These are phyloP conservation scores for Ettlia oleoabundans DNA, from an alignment of 139 green algal species.

Conservation along the genomic window DNA sequence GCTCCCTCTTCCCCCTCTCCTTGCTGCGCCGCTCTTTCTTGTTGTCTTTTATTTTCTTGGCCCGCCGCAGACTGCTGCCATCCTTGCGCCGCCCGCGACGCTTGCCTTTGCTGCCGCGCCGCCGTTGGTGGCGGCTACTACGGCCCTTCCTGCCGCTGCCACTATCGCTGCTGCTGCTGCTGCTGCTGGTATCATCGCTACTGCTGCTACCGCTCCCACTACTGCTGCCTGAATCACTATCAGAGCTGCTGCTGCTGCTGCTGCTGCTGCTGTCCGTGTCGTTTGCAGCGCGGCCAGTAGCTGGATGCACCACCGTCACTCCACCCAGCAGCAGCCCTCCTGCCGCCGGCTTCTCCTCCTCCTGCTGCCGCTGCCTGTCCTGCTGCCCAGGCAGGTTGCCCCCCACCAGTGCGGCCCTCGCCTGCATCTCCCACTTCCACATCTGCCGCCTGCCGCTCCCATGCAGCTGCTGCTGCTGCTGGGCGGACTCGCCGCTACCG, in stretches of 20 bases:
- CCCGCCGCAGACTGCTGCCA: background rate
- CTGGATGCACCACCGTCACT: constrained; percentile 1
- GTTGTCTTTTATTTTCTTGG: constrained; percentile 12
- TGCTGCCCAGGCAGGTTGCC: no score
- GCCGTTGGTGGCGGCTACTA: background rate
- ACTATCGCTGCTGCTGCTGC: background rate
- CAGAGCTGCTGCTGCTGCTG: background rate
- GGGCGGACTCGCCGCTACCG: background rate
- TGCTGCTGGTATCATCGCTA: background rate
- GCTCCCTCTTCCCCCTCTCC: constrained; percentile 3
- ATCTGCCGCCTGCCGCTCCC: constrained; percentile 17
- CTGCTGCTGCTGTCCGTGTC: background rate
- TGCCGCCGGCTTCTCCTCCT: background rate
- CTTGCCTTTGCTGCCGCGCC: background rate
- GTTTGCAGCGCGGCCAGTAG: no score
- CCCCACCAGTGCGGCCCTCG: constrained; percentile 7
- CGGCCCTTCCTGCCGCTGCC: background rate
- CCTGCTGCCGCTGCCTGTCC: no score
- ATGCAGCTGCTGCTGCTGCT: constrained; percentile 8
- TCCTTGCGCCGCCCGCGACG: background rate
- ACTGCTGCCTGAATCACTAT: background rate
- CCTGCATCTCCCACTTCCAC: constrained; percentile 13
- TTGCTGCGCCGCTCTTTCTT: constrained; percentile 37
- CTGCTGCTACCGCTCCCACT: constrained; percentile 6
- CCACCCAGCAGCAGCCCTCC: constrained; percentile 8